A percentile compares a stretch with the other conserved stretches of the same genome.
Evolutionary conservation across 441 rosid species (phyloP).

Genomic region (Eruca vesicaria): DNA sequence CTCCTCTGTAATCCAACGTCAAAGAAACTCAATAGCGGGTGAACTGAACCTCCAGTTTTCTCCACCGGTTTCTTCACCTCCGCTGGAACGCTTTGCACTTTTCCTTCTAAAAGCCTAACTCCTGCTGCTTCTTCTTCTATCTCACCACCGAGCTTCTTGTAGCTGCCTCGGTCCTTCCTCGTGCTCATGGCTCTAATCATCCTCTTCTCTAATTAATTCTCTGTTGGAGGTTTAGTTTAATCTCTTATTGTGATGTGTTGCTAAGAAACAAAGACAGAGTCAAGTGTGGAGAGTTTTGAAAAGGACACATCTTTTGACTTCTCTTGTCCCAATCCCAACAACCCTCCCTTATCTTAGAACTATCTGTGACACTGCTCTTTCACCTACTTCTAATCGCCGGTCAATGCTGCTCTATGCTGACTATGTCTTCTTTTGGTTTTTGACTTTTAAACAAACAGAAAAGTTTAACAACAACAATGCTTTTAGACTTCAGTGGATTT

Average conservation of each 20-base stretch:
- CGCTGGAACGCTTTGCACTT: conserved; percentile 41
- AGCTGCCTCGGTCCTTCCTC: conserved; percentile 44
- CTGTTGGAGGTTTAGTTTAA: not conserved
- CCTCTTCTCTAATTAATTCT: conserved; percentile 6
- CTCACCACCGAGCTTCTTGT: conserved; percentile 44
- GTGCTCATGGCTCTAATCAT: conserved; percentile 79
- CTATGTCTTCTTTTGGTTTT: conserved; percentile 17
- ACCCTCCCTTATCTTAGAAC: conserved; percentile 9
- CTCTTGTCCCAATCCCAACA: conserved; percentile 22
- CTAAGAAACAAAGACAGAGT: not conserved
- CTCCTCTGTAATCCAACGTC: conserved; percentile 31
- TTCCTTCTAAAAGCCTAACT: conserved; percentile 35
- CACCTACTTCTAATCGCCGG: conserved; percentile 9
- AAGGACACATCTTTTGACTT: conserved; percentile 36
- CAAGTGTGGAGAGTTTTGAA: conserved; percentile 4
- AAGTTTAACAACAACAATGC: not conserved
- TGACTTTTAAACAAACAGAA: not conserved
- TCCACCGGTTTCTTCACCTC: conserved; percentile 16
- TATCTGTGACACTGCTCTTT: not conserved
- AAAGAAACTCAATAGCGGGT: conserved; percentile 63
- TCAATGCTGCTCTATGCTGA: conserved; percentile 17
- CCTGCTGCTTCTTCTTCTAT: conserved; percentile 28
- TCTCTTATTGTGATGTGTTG: not conserved
- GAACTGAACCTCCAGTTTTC: conserved; percentile 41
- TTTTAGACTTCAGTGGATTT: conserved; percentile 7